phyloP scores from a whole-genome alignment of 2,329 filamentous ascomycete genomes.

The Hansfordia pulvinata region DNA sequence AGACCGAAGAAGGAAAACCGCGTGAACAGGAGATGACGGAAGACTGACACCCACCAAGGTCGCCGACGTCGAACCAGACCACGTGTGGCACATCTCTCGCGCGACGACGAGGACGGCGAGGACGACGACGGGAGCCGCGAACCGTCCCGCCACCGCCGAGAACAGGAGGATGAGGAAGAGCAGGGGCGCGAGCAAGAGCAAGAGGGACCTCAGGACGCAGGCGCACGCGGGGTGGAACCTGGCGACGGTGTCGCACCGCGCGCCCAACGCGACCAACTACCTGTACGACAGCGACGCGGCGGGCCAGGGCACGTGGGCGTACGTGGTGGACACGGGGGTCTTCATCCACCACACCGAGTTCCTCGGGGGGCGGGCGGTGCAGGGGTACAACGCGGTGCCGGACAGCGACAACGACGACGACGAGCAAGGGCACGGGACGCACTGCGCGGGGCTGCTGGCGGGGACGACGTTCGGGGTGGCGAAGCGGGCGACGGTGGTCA shows the following conservation, averaged over 20 bases:
- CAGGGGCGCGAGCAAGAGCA: slow-evolving; percentile 16
- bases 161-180: too few species aligned
- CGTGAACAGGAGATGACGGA: too few species aligned
- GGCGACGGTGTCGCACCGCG: slow-evolving; percentile 26
- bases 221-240: slow-evolving; percentile 27
- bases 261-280: slow-evolving; percentile 20
- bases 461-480: slow-evolving; percentile 30
- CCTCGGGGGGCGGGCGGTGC: slow-evolving; percentile 24
- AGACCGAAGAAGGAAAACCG: too few species aligned
- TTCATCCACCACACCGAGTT: slow-evolving; percentile 29
- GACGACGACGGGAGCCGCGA: too few species aligned
- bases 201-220: slow-evolving; percentile 19
- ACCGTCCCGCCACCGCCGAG: too few species aligned
- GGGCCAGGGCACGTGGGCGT: slow-evolving; percentile 29
- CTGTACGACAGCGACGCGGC: slow-evolving; percentile 26
- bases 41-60: too few species aligned
- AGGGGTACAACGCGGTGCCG: slow-evolving; percentile 20
- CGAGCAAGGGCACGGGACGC: slow-evolving; percentile 30
- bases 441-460: slow-evolving; percentile 30
- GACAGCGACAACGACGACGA: slow-evolving; percentile 19
- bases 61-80: slow-evolving; percentile 15
- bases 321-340: slow-evolving; percentile 43
- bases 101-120: slow-evolving; percentile 6
- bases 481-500: slow-evolving; percentile 25
- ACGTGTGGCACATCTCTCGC: slow-evolving; percentile 14